These are phyloP conservation scores for Scheffersomyces illinoinensis DNA, from an alignment of 1,139 yeast species.

Conservation along the genomic window DNA sequence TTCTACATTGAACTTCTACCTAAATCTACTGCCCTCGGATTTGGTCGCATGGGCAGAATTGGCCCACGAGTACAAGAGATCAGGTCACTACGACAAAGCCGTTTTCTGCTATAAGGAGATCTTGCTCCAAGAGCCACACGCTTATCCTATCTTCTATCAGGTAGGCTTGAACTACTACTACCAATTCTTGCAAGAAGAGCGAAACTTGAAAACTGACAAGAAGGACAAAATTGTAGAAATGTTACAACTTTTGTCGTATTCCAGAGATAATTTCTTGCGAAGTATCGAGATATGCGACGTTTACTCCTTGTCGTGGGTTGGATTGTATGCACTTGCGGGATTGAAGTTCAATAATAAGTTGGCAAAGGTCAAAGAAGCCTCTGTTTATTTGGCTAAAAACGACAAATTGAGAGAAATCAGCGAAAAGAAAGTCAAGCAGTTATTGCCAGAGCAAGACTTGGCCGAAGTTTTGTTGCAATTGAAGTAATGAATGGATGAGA, in stretches of 20 bases:
- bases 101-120: conserved; percentile 70
- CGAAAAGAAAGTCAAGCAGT: conserved; percentile 19
- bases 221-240: conserved; percentile 17
- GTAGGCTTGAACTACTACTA: conserved; percentile 44
- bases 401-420: conserved; percentile 21
- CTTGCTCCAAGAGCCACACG: conserved; percentile 64
- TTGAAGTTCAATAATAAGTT: conserved; percentile 24
- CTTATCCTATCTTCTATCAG: conserved; percentile 68
- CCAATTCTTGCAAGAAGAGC: conserved; percentile 15
- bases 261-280: conserved; percentile 60
- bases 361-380: conserved; percentile 19
- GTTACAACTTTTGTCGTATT: conserved; percentile 27
- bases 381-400: conserved; percentile 21
- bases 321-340: conserved; percentile 49
- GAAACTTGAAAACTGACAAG: conserved; percentile 12
- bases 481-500: not conserved
- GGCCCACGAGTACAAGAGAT: conserved; percentile 55
- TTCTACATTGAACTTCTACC: conserved; percentile 46
- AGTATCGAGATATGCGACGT: conserved; percentile 74
- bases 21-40: conserved; percentile 69
- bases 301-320: conserved; percentile 76
- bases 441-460: conserved; percentile 5
- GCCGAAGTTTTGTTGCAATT: not conserved
- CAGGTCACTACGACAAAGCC: conserved; percentile 71
- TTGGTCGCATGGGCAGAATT: conserved; percentile 76